phyloP scores from a whole-genome alignment of 306 rosid species.

The Albizia julibrissin region DNA sequence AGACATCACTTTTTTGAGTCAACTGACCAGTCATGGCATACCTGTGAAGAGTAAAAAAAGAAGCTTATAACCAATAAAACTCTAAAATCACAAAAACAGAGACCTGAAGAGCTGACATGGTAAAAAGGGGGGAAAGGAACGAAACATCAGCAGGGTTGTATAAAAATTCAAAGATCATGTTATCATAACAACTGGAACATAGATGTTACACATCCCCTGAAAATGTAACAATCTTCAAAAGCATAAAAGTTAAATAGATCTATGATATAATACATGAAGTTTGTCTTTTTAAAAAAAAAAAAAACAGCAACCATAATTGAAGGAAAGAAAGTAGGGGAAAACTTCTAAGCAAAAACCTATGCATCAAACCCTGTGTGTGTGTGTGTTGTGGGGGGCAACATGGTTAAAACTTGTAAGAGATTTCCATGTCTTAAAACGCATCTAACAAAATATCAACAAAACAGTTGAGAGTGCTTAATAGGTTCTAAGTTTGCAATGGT shows the following conservation, averaged over 20 bases:
- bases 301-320: neutral
- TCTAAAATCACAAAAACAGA: neutral
- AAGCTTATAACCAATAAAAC: neutral
- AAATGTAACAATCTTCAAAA: neutral
- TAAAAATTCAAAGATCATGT: neutral
- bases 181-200: neutral
- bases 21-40: constrained; percentile 84
- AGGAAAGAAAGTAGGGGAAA: neutral
- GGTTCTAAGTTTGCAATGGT: neutral
- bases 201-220: neutral
- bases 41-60: constrained; percentile 39
- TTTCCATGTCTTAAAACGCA: neutral
- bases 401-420: neutral
- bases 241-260: neutral
- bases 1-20: constrained; percentile 77
- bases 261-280: neutral
- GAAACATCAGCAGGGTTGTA: neutral
- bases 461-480: neutral
- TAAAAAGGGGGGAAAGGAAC: neutral
- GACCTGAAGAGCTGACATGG: neutral
- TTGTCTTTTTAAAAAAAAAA: neutral
- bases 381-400: neutral
- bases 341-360: neutral
- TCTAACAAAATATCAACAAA: neutral
- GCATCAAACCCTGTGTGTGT: neutral